Conservation (phyloP, 768 basidiomycete genomes). For the Pseudohyphozyma bogoriensis region DNA sequence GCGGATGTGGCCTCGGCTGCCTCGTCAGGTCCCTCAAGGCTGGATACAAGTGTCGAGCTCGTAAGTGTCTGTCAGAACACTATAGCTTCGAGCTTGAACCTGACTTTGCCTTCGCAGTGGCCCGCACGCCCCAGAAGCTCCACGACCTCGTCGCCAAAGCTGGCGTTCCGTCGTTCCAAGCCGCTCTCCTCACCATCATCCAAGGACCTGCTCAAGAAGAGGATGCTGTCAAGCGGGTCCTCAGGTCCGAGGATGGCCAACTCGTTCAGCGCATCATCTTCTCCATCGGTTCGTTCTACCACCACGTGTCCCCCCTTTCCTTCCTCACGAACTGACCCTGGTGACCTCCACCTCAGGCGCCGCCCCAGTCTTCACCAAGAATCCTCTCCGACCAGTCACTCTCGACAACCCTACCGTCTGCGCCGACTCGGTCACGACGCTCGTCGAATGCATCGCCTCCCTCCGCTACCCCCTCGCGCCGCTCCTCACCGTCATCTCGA, state of each 20-base stretch:
- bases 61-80: not conserved
- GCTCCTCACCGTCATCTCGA: not conserved
- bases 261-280: not conserved
- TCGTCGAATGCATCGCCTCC: not conserved
- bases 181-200: not conserved
- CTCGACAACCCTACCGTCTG: not conserved
- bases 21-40: slow-evolving; percentile 1
- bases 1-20: not conserved
- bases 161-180: not conserved
- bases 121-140: not conserved
- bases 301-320: not conserved
- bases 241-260: not conserved
- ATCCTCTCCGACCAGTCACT: not conserved
- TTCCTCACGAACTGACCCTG: not conserved
- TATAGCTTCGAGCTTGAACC: not conserved
- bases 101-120: not conserved
- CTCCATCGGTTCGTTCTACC: not conserved
- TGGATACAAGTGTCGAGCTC: not conserved
- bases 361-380: not conserved
- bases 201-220: not conserved
- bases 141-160: not conserved
- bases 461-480: not conserved
- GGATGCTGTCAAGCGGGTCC: not conserved
- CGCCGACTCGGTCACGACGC: not conserved
- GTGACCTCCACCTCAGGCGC: not conserved